phyloP scores from a whole-genome alignment of 2,329 filamentous ascomycete genomes.

The Pleoardoris graminearum region DNA sequence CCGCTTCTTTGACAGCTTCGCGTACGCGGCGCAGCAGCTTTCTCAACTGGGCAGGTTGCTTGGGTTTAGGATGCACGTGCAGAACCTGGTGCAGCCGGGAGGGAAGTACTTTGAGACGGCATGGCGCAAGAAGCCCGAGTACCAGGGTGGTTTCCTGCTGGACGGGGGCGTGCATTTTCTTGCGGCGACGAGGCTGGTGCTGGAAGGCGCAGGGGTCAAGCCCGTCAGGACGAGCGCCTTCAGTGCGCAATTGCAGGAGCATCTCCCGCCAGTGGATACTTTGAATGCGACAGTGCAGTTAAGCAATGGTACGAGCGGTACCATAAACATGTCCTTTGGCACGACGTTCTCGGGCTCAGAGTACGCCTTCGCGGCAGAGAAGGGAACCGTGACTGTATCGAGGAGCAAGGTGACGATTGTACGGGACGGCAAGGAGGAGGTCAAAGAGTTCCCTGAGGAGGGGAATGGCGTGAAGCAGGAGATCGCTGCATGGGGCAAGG shows the following conservation, averaged over 20 bases:
- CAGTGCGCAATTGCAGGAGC: slow-evolving; percentile 57
- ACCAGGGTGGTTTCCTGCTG: slow-evolving; percentile 77
- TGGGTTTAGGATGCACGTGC: slow-evolving; percentile 57
- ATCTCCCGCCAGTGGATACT: slow-evolving; percentile 69
- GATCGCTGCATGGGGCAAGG: slow-evolving; percentile 63
- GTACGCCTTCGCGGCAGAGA: slow-evolving; percentile 62
- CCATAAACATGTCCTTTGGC: slow-evolving; percentile 61
- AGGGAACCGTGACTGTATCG: slow-evolving; percentile 57
- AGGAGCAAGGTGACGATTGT: slow-evolving; percentile 46
- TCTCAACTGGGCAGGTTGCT: slow-evolving; percentile 58
- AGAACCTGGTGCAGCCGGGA: slow-evolving; percentile 51
- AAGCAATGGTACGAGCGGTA: slow-evolving; percentile 59
- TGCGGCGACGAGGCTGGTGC: slow-evolving; percentile 64
- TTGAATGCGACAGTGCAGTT: slow-evolving; percentile 63
- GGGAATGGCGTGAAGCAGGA: slow-evolving; percentile 62
- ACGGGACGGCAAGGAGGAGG: slow-evolving; percentile 30
- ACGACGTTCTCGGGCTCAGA: slow-evolving; percentile 59
- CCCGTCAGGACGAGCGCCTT: slow-evolving; percentile 58
- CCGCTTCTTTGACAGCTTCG: slow-evolving; percentile 63
- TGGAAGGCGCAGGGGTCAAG: slow-evolving; percentile 51
- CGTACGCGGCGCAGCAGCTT: slow-evolving; percentile 56
- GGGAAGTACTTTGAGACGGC: slow-evolving; percentile 60
- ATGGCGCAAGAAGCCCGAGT: slow-evolving; percentile 69
- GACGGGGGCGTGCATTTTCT: slow-evolving; percentile 76
- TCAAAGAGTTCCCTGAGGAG: slow-evolving; percentile 53